Base-by-base conservation (phyloP, 805 yeast genomes). In the Pichia californica region DNA sequence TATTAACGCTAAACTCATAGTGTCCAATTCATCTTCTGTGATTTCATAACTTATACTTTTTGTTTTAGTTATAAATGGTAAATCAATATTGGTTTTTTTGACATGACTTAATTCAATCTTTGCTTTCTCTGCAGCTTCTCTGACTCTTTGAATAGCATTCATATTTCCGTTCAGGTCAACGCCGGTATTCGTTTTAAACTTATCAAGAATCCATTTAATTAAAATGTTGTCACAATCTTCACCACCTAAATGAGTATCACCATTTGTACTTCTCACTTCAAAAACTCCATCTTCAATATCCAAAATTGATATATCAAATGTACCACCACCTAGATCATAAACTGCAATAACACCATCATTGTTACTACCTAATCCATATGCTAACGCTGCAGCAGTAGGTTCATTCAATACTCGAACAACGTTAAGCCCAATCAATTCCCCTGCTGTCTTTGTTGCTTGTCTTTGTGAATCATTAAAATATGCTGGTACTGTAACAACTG, bases 271-370 rank as follows among this genome's bases (percentile, higher is more conserved):
- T 71, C 85, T 82, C 61, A 88, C 97, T 75, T 88, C 97, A 64
- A 88, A 88, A 48, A 88, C 96, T 69, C 97, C 97, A 63, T 88
- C 89, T 68, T 88, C 96, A 58, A 88, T 89, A 73, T 89, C 97
- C 60, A 88, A 76, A 59, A 88, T 85, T 50, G 96, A 89, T 64
- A 88, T 83, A 80, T 88, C 97, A 68, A 88, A 88, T 52, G 97
- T 88, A 71, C 97, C 97, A 61, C 97, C 97, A 73, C 97, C 97
- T 56, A 88, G 76, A 73, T 88, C 97, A 74, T 88, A 88, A 50
- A 88, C 97, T 41, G 97, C 96, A 53, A 89, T 91, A 62, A 68
- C 54, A 10, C 69, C 69, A 60, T 81, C 84, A 63, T 74, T 78
- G 68, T 81, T 76, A 68, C 64, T 51, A 15, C 88, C 95, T 57